Evolutionary conservation across 805 yeast genomes (phyloP).

Genomic region (Suhomyces kilbournensis): DNA sequence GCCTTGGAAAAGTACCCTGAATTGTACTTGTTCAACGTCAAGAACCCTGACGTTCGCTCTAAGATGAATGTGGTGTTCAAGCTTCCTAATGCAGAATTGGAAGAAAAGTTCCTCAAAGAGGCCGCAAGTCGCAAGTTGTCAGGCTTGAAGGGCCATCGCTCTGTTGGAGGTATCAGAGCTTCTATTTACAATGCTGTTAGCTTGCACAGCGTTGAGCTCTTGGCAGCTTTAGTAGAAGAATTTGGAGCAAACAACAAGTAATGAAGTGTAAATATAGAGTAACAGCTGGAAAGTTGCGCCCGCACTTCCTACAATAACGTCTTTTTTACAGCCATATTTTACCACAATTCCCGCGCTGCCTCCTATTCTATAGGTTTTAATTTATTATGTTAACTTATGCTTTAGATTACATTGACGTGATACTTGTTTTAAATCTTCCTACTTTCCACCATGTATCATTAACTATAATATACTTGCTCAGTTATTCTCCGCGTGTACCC

Average conservation of each 20-base stretch:
- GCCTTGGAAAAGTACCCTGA: conserved; percentile 65
- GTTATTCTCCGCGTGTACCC: too few species aligned
- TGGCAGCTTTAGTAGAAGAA: conserved; percentile 55
- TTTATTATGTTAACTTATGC: not conserved
- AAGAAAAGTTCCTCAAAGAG: conserved; percentile 63
- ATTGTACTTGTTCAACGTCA: conserved; percentile 67
- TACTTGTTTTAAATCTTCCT: too few species aligned
- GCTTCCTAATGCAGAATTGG: conserved; percentile 58
- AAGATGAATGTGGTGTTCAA: conserved; percentile 94
- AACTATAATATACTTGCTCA: too few species aligned
- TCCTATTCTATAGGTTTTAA: not conserved
- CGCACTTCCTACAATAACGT: not conserved
- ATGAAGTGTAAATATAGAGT: not conserved
- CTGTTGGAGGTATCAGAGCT: conserved; percentile 96
- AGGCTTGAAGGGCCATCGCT: conserved; percentile 93
- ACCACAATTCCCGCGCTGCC: not conserved
- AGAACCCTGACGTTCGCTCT: conserved; percentile 57
- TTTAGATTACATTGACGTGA: not conserved
- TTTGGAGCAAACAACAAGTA: conserved; percentile 46
- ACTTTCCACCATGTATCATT: too few species aligned
- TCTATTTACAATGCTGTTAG: conserved; percentile 88
- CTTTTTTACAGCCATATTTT: not conserved
- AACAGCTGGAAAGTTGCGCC: not conserved
- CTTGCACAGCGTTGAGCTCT: conserved; percentile 52
- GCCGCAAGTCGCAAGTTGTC: conserved; percentile 60